Percentiles rank a stretch among this genome's conserved stretches.
These are phyloP conservation scores for Clavulina sp. DNA, from an alignment of 768 basidiomycete genomes.

Conservation along the genomic window DNA sequence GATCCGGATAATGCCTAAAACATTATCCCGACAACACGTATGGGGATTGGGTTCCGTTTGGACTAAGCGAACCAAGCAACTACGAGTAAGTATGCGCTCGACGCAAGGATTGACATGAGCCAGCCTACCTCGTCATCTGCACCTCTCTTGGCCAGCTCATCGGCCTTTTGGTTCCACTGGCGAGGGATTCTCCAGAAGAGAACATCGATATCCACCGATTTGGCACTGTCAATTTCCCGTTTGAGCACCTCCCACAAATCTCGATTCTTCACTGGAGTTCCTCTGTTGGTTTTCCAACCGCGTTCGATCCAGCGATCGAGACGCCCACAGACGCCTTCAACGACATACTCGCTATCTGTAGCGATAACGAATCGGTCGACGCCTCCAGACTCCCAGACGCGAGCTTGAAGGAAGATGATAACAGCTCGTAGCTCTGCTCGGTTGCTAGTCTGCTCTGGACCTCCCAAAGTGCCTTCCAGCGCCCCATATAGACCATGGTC, in stretches of 20 bases:
- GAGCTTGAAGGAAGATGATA: slow-evolving; percentile 14
- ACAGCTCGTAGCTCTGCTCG: slow-evolving; percentile 22
- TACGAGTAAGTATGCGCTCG: too few species aligned
- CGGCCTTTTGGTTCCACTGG: slow-evolving; percentile 13
- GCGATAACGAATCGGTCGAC: slow-evolving; percentile 20
- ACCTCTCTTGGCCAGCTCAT: slow-evolving; percentile 13
- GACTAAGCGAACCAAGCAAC: too few species aligned
- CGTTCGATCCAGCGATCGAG: slow-evolving; percentile 14
- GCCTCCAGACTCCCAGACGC: slow-evolving; percentile 18
- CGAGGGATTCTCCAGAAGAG: slow-evolving; percentile 16
- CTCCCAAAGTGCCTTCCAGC: too few species aligned
- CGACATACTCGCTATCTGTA: slow-evolving; percentile 20
- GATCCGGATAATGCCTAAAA: too few species aligned
- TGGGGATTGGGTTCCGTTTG: too few species aligned
- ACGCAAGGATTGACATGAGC: too few species aligned
- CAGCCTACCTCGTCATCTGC: too few species aligned
- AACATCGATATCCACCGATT: slow-evolving; percentile 12
- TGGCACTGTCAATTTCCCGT: slow-evolving; percentile 9
- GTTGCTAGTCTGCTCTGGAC: slow-evolving; percentile 19
- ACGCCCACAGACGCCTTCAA: slow-evolving; percentile 15
- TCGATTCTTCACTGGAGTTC: slow-evolving; percentile 13
- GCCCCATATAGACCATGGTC: too few species aligned
- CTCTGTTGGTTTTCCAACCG: slow-evolving; percentile 14
- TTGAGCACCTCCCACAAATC: slow-evolving; percentile 17
- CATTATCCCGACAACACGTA: too few species aligned